phyloP scores from a whole-genome alignment of 768 basidiomycete genomes.

The Agaricus sinodeliciosus region DNA sequence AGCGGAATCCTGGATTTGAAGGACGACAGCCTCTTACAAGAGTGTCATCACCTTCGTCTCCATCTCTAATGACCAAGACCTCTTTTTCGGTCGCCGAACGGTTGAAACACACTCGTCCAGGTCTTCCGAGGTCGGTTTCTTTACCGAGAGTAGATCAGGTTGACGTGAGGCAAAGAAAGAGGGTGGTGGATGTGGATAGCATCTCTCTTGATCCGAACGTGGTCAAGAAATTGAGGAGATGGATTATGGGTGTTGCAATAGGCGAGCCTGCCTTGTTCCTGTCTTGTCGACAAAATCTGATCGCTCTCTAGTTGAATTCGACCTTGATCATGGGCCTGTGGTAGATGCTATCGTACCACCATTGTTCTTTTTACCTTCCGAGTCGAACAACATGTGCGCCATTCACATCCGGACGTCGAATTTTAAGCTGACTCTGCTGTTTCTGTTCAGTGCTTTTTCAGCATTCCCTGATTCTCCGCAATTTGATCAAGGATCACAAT shows the following conservation, averaged over 20 bases:
- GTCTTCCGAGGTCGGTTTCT: slow-evolving; percentile 38
- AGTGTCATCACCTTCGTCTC: not conserved
- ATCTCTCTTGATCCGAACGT: slow-evolving; percentile 44
- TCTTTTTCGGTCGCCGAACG: not conserved
- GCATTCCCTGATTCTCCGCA: slow-evolving; percentile 87
- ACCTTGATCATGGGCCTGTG: slow-evolving; percentile 81
- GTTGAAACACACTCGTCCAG: not conserved
- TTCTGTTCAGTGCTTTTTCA: slow-evolving; percentile 70
- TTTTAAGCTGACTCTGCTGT: slow-evolving; percentile 2
- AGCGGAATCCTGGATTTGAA: not conserved
- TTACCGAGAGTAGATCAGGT: slow-evolving; percentile 32
- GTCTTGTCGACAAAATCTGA: not conserved
- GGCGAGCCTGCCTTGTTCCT: slow-evolving; percentile 31
- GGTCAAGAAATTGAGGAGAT: slow-evolving; percentile 46
- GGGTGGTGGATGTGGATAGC: slow-evolving; percentile 29
- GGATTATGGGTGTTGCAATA: slow-evolving; percentile 63
- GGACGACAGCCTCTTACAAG: not conserved
- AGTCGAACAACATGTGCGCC: slow-evolving; percentile 82
- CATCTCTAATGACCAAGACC: not conserved
- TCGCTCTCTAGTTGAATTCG: slow-evolving; percentile 64
- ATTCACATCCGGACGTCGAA: not conserved
- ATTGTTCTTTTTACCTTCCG: slow-evolving; percentile 52
- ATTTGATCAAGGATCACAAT: slow-evolving; percentile 77
- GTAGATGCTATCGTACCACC: slow-evolving; percentile 67
- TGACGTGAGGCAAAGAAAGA: slow-evolving; percentile 22